phyloP scores from a whole-genome alignment of 1,284 basidiomycete species.

The Cutaneotrichosporon sp. region DNA sequence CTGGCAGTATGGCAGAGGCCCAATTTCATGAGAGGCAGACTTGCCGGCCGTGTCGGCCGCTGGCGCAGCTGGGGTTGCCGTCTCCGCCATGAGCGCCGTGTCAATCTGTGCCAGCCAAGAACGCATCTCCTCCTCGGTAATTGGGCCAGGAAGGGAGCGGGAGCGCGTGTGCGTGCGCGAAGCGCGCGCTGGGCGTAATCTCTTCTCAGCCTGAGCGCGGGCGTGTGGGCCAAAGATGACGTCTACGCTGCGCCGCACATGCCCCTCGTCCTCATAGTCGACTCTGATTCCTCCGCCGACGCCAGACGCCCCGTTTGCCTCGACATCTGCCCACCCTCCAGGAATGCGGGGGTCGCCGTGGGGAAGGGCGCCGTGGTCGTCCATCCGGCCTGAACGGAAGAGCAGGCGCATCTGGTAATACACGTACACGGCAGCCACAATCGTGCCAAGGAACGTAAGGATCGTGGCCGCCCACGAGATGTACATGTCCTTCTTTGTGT shows the following conservation, averaged over 20 bases:
- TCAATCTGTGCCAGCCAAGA: slow-evolving; percentile 30
- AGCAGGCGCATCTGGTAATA: slow-evolving; percentile 46
- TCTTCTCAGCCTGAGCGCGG: slow-evolving; percentile 1
- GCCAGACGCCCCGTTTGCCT: slow-evolving; percentile 3
- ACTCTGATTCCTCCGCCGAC: slow-evolving; percentile 8
- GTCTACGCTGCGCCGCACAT: slow-evolving; percentile 5
- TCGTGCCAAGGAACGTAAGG: slow-evolving; percentile 37
- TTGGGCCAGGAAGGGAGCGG: slow-evolving; percentile 31
- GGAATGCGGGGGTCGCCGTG: slow-evolving; percentile 10
- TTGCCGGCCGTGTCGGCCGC: too few species aligned
- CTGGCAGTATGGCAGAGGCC: slow-evolving; percentile 4
- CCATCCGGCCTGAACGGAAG: slow-evolving; percentile 23
- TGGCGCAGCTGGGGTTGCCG: neutral
- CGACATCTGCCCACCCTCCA: slow-evolving; percentile 4
- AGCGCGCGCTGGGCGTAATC: neutral
- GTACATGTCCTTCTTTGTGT: slow-evolving; percentile 33
- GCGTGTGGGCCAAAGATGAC: slow-evolving; percentile 14
- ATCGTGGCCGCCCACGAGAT: slow-evolving; percentile 33
- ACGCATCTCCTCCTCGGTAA: slow-evolving; percentile 33
- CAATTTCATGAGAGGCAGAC: neutral
- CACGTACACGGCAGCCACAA: slow-evolving; percentile 43
- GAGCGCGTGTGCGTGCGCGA: slow-evolving; percentile 22
- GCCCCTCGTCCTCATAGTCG: slow-evolving; percentile 6
- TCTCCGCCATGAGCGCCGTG: slow-evolving; percentile 9
- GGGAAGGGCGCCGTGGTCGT: slow-evolving; percentile 14